Evolutionary conservation across 1,284 basidiomycete species (phyloP), one percentile per base, ranked within the genome.

Genomic region (Abortiporus biennis): DNA sequence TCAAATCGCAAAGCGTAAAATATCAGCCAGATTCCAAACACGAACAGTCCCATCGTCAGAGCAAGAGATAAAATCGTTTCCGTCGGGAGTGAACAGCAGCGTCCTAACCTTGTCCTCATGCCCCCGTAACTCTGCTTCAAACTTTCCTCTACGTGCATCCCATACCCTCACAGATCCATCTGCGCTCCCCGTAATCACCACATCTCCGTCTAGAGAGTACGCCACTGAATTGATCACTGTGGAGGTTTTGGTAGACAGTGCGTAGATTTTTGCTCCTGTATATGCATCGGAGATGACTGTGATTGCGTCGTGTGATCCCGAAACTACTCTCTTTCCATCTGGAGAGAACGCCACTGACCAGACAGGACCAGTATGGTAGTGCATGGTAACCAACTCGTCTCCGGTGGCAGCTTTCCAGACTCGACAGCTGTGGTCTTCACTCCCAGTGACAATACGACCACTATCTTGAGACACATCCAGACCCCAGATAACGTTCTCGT

Each of bases 31-130:
- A 23, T 32, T 41, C 40, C 40, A 41, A 3, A 41, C 31, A 13
- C 40, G 38, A 17, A 66, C 55, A 6, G 56, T 53, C 0, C 57
- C 59, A 25, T 68, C 64, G 20, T 61, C 64, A 19, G 64, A 64
- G 0, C 53, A 56, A 0, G 65, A 63, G 0, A 61, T 59, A 12
- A 68, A 52, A 12, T 54, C 45, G 4, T 44, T 47, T 3, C 58
- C 59, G 22, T 58, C 50, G 2, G 61, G 57, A 1, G 65, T 62
- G 42, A 66, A 49, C 4, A 54, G 47, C 13, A 66, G 35, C 2
- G 52, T 48, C 20, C 48, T 57, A 16, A 68, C 52, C n/a, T 51
- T 51, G 29, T 54, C 52, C 21, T 39, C 23, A 35, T 49, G 54
- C 17, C 47, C 51, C 21, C 20, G 11, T 8, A 45, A 36, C 9